phyloP scores from a whole-genome alignment of 1,139 yeast genomes.

The Geotrichum carabidarum region DNA sequence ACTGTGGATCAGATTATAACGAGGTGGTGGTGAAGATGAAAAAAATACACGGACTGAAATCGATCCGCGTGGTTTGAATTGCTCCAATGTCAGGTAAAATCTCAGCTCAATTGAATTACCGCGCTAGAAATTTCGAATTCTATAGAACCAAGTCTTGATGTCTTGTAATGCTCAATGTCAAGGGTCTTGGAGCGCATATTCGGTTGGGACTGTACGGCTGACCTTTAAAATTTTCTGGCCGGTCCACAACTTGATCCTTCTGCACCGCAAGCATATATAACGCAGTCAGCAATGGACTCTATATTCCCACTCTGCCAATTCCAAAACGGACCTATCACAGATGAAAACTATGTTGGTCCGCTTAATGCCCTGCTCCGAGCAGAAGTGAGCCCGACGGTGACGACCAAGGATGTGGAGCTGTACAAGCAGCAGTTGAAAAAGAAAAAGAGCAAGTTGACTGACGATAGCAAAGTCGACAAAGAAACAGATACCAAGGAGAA shows the following conservation, averaged over 20 bases:
- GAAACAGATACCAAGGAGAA: too few relatives aligned
- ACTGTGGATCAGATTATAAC: too few relatives aligned
- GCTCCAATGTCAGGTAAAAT: too few relatives aligned
- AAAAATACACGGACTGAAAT: too few relatives aligned
- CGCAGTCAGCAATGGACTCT: conserved; percentile 6
- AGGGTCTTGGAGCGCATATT: background rate
- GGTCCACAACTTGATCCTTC: too few relatives aligned
- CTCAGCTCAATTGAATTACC: too few relatives aligned
- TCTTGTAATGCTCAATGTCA: too few relatives aligned
- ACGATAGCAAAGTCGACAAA: conserved; percentile 9
- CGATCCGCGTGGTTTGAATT: too few relatives aligned
- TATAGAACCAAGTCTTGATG: too few relatives aligned
- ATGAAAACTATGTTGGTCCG: conserved; percentile 41
- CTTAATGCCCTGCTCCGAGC: conserved; percentile 47
- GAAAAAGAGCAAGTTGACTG: conserved; percentile 8
- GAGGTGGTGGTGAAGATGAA: too few relatives aligned
- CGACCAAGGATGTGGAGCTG: conserved; percentile 63
- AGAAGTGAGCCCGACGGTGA: conserved; percentile 79
- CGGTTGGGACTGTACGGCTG: background rate
- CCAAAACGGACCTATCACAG: conserved; percentile 50
- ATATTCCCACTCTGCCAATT: conserved; percentile 64
- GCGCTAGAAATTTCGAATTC: too few relatives aligned
- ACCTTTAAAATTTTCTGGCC: background rate
- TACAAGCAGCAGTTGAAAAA: background rate
- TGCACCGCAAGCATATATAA: too few relatives aligned